These are phyloP conservation scores for Capillidium heterosporum DNA, from an alignment of 371 early-diverging fungal genomes.

Conservation along the genomic window DNA sequence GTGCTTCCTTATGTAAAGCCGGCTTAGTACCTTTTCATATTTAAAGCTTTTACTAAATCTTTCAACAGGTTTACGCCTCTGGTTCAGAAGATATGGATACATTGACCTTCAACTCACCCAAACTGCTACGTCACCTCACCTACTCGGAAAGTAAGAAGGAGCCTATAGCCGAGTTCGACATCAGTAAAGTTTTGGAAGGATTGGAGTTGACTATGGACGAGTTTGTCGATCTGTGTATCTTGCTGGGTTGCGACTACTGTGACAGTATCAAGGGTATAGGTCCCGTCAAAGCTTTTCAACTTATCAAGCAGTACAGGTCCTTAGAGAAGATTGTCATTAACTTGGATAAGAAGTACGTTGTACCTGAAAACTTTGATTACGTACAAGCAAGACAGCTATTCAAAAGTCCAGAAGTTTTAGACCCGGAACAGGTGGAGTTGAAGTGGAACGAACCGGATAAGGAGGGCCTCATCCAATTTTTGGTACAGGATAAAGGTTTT, in stretches of 20 bases:
- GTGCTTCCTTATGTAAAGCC: constrained; percentile 78
- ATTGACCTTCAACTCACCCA: constrained; percentile 85
- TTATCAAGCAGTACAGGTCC: constrained; percentile 75
- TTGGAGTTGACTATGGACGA: constrained; percentile 56
- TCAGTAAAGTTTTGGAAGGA: constrained; percentile 70
- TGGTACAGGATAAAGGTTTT: constrained; percentile 93
- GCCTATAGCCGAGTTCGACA: constrained; percentile 83
- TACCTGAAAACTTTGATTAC: constrained; percentile 85
- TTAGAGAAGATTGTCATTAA: constrained; percentile 77
- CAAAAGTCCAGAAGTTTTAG: constrained; percentile 52
- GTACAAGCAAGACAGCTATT: constrained; percentile 87
- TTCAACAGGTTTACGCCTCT: constrained; percentile 69
- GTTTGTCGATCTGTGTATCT: constrained; percentile 98
- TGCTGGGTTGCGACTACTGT: constrained; percentile 99
- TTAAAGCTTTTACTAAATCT: neutral
- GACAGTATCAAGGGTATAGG: constrained; percentile 95
- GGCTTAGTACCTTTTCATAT: constrained; percentile 29
- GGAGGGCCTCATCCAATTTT: constrained; percentile 75
- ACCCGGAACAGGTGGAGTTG: constrained; percentile 47
- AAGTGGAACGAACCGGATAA: constrained; percentile 80
- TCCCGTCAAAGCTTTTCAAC: constrained; percentile 70
- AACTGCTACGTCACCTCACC: constrained; percentile 90
- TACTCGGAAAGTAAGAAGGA: constrained; percentile 84
- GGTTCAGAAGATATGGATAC: constrained; percentile 99
- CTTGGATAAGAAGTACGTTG: constrained; percentile 56